Evolutionary conservation across 2,329 filamentous ascomycete species (phyloP), one percentile per base, ranked within the genome.

Genomic region (Boeremia lycopersici): DNA sequence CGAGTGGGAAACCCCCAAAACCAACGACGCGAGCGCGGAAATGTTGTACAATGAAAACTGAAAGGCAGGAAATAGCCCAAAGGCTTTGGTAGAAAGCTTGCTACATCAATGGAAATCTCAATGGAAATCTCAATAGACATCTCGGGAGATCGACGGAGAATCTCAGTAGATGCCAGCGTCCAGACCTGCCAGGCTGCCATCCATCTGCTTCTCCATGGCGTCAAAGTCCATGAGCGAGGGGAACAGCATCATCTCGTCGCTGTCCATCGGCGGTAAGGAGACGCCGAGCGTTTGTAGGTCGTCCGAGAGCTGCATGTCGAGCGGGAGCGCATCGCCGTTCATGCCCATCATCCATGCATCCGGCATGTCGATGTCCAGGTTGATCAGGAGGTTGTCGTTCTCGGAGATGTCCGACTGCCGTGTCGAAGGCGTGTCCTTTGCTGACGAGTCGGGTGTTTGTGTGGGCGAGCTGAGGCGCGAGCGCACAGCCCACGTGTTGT

Each of bases 401-500:
- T 77, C 74, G 17, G 70, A 75, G 19, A 79, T 75, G 48, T 80
- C 78, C 39, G 74, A 78, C 41, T 70, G 72, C 23, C 69, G 67
- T 25, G 73, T 76, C 5, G 68, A 71, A 2, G 71, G 68, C 15
- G 71, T 69, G 60, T 76, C 67, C 60, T 77, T 75, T 25, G 69
- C 63, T 0, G 71, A 70, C 11, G 73, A 74, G 28, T 73, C 71
- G 2, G 73, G 72, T 6, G 68, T 75, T 17, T 64, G 62, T 3
- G 64, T 64, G 3, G 72, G 72, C 5, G 72, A 74, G 26, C 55
- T 67, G 8, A 68, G 66, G 4, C 67, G 66, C 13, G 70, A 72
- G n/a, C 70, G 70, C 4, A 69, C 53, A 2, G 59, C 62, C 72
- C 72, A 74, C 0, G 71, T 61, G 15, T 65, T 68, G 53, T 73